phyloP scores from a whole-genome alignment of 2,329 filamentous ascomycete genomes.

The Alternaria alternata region DNA sequence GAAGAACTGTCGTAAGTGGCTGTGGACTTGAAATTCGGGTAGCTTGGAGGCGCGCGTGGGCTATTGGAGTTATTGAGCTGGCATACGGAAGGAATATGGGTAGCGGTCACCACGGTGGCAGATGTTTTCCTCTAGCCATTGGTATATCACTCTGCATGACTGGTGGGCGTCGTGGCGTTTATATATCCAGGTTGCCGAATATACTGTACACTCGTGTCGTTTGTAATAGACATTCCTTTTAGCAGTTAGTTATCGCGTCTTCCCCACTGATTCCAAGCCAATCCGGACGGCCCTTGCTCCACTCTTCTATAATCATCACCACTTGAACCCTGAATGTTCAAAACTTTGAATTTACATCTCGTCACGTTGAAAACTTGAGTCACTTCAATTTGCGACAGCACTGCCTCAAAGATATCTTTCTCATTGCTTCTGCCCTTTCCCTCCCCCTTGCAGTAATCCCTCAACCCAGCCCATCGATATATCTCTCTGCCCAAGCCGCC shows the following conservation, averaged over 20 bases:
- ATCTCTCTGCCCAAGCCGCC: conserved; percentile 9
- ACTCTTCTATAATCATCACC: too few species aligned
- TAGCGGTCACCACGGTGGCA: background rate
- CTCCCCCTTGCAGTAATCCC: background rate
- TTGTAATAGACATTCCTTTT: too few species aligned
- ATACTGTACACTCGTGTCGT: too few species aligned
- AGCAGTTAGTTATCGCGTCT: too few species aligned
- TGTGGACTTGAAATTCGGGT: conserved; percentile 63
- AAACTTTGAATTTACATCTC: too few species aligned
- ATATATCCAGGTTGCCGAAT: background rate
- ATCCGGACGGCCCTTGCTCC: too few species aligned
- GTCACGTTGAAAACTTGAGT: too few species aligned
- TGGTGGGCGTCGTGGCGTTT: background rate
- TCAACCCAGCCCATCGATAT: background rate
- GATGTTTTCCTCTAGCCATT: background rate
- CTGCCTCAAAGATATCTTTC: conserved; percentile 23
- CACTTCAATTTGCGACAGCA: background rate
- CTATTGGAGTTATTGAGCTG: background rate
- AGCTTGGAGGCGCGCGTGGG: background rate
- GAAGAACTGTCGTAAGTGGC: conserved; percentile 70
- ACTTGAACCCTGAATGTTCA: too few species aligned
- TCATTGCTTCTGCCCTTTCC: conserved; percentile 8
- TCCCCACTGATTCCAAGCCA: too few species aligned
- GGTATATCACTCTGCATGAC: background rate
- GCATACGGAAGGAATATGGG: background rate